Evolutionary conservation across 2,329 filamentous ascomycete species (phyloP), one percentile per base, ranked within the genome.

Genomic region (Aspergillus bombycis): DNA sequence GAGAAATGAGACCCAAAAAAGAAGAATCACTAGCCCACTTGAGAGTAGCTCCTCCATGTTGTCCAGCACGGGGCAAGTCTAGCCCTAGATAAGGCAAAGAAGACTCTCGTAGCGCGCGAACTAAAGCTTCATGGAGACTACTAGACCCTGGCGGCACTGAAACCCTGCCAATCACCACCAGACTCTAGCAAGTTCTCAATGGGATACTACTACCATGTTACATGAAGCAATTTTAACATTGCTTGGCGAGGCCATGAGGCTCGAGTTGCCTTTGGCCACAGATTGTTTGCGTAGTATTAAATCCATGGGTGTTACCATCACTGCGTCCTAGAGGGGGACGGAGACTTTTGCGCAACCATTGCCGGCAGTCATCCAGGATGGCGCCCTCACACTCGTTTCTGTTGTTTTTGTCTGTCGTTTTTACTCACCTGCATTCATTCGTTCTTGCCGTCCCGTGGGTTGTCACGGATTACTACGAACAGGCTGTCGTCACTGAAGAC

Each of bases 371-470:
- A 21, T 38, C 21, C 26, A 58, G 3, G 19, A 74, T 74, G 68
- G 67, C 65, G 41, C 61, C 65, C 62, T 58, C 58, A 68, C 73
- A 58, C 63, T 74, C 72, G 66, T 70, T 75, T 60, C 54, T 59
- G 19, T 57, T 64, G 28, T 46, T 69, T 43, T 58, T 70, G 67
- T 67, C 68, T 16, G 52, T 74, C 68, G 53, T 70, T 67, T 63
- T 61, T 38, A 30, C 58, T 19, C 58, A 57, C 43, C 57, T 66
- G 19, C 58, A 52, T 57, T 65, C 69, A 11, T 61, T 71, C 61
- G 68, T 68, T 65, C 26, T 61, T 19, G 72, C 73, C 2, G 67
- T 65, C 9, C 74, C 74, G 11, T 76, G 74, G 74, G 71, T 76
- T 30, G 70, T 71, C 38, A 76, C 74, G 4, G 68, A 72, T 41